Percentiles rank a stretch among this genome's conserved stretches.
Evolutionary conservation across 2,329 filamentous ascomycete species (phyloP).

Genomic region (Aspergillus spinulosporus): DNA sequence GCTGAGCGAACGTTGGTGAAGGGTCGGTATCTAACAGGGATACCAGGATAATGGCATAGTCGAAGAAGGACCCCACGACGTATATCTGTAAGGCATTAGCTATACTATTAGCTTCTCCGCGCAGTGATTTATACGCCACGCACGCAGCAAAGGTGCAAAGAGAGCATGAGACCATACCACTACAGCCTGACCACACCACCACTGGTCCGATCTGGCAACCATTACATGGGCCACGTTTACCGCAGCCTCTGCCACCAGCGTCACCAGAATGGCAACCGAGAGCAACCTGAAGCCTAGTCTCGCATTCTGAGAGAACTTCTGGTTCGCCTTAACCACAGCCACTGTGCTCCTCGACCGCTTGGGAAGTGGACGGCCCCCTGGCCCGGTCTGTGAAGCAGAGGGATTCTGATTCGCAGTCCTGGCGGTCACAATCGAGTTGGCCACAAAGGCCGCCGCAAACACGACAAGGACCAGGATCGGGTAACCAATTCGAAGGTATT

Average conservation of each 20-base stretch:
- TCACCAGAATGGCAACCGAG: conserved; percentile 67
- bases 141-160: neutral
- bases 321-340: conserved; percentile 50
- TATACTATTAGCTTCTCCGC: neutral
- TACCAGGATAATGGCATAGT: conserved; percentile 82
- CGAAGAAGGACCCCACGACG: conserved; percentile 78
- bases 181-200: conserved; percentile 79
- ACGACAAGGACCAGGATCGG: conserved; percentile 65
- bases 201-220: conserved; percentile 61
- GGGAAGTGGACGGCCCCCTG: conserved; percentile 83
- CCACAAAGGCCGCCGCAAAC: conserved; percentile 63
- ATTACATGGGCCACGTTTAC: conserved; percentile 75
- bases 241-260: conserved; percentile 72
- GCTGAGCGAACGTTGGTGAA: conserved; percentile 76
- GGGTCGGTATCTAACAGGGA: conserved; percentile 81
- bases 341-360: conserved; percentile 57
- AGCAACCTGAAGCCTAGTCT: conserved; percentile 76
- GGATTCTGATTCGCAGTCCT: conserved; percentile 49
- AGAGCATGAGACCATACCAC: conserved; percentile 59
- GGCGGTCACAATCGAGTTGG: conserved; percentile 59
- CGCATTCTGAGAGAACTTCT: conserved; percentile 64
- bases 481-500: conserved; percentile 58
- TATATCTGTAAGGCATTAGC: conserved; percentile 64
- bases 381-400: conserved; percentile 63
- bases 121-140: neutral